Conservation (phyloP, 768 basidiomycete genomes). For the Serpula lacrymans region DNA sequence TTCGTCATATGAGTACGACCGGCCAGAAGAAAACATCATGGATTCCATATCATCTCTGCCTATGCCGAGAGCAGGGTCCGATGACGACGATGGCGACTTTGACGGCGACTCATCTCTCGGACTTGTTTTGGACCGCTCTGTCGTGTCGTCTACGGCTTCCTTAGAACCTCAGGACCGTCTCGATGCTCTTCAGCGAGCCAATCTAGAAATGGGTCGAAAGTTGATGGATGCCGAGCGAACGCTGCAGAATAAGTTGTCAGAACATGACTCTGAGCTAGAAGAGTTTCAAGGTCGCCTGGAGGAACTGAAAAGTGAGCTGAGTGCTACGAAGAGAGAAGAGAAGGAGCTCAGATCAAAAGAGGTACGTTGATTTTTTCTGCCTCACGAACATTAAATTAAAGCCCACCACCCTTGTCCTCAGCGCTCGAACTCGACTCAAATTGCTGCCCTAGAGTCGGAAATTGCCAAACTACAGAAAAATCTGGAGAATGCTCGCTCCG, state of each 20-base stretch:
- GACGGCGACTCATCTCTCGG: constrained; percentile 49
- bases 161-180: constrained; percentile 70
- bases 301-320: constrained; percentile 73
- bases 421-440: constrained; percentile 65
- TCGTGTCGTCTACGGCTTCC: constrained; percentile 61
- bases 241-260: constrained; percentile 59
- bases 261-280: constrained; percentile 82
- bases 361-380: constrained; percentile 36
- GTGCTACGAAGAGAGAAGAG: constrained; percentile 82
- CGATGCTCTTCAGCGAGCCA: constrained; percentile 69
- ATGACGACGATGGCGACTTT: constrained; percentile 50
- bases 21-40: constrained; percentile 33
- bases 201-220: constrained; percentile 72
- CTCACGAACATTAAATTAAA: constrained; percentile 1
- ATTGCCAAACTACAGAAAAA: constrained; percentile 70
- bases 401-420: constrained; percentile 25
- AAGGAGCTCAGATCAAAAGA: constrained; percentile 90
- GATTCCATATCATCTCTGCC: constrained; percentile 51
- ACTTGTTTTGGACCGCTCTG: constrained; percentile 57
- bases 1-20: constrained; percentile 36
- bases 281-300: constrained; percentile 77
- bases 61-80: constrained; percentile 51
- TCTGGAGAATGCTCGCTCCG: constrained; percentile 68
- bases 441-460: constrained; percentile 71
- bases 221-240: constrained; percentile 71